Evolutionary conservation across 768 basidiomycete genomes (phyloP).

Genomic region (Lactarius sanguifluus): DNA sequence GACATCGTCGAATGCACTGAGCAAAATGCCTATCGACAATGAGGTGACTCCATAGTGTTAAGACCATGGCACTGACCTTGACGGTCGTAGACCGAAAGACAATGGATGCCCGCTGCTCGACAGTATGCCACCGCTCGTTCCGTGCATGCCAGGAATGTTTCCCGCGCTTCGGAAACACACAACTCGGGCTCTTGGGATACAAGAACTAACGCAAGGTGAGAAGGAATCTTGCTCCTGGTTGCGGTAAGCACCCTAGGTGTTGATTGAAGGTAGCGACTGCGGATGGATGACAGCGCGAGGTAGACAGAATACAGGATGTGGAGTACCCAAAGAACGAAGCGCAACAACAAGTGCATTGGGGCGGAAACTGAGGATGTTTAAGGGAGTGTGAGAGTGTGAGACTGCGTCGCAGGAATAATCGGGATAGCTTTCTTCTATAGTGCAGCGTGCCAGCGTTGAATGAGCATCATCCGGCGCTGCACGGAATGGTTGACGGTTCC

Average conservation of each 20-base stretch:
- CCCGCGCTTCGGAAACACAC: slow-evolving; percentile 40
- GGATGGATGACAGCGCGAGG: slow-evolving; percentile 43
- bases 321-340: slow-evolving; percentile 50
- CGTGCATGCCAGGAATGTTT: slow-evolving; percentile 53
- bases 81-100: slow-evolving; percentile 71
- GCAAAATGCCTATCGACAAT: slow-evolving; percentile 34
- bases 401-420: background rate
- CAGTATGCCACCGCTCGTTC: slow-evolving; percentile 60
- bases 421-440: slow-evolving; percentile 7
- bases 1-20: slow-evolving; percentile 4
- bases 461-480: slow-evolving; percentile 10
- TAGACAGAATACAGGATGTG: slow-evolving; percentile 57
- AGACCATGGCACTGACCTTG: slow-evolving; percentile 48
- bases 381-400: slow-evolving; percentile 7
- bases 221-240: slow-evolving; percentile 57
- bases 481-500: slow-evolving; percentile 14
- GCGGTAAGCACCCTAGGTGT: slow-evolving; percentile 51
- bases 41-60: background rate
- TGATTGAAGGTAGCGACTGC: slow-evolving; percentile 39
- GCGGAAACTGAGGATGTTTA: background rate
- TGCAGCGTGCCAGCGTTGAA: background rate
- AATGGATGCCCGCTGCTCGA: slow-evolving; percentile 55
- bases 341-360: slow-evolving; percentile 46
- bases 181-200: slow-evolving; percentile 42
- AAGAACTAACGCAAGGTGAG: slow-evolving; percentile 66